Base-by-base conservation (phyloP, 495 filamentous ascomycete species). In the Penicillium lagena region DNA sequence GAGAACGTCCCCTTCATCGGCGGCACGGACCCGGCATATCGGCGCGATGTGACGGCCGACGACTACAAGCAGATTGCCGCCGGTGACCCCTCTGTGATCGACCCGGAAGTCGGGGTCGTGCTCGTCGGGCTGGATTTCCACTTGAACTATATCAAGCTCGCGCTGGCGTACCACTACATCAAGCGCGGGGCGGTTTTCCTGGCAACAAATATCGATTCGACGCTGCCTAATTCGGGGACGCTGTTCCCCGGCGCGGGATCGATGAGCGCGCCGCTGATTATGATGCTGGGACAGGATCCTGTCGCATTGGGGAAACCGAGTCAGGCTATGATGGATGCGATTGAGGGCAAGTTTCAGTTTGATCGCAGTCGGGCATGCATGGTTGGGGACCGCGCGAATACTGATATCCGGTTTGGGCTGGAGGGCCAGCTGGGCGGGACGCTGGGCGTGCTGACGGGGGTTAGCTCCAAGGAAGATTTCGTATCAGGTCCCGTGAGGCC, bases 291-390 rank as follows among this genome's bases (percentile, higher is more conserved):
- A 55, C 56, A 78, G 66, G 70, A 84, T 54, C 89, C 91, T 1
- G 58, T 87, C 30, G 80, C 87, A 7, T 64, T 96, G 36, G 93
- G 93, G 9, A 99, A 99, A 66, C 94, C 93, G 5, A 95, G 87
- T 51, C 87, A 95, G 71, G 90, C 90, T 9, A 97, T 98, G 93
- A 95, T 98, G 93, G 90, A 96, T 67, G 87, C 94, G 7, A 85
- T 98, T 56, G 91, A 97, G 72, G 91, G 91, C 29, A 95, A 91
- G 66, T 95, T 96, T 59, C 71, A 78, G 43, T 85, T 98, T 41
- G 87, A 97, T 59, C 79, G 89, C 33, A 81, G 71, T 37, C 80
- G 80, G 40, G 82, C 94, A 2, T 97, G 94, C 62, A 99, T 99
- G 94, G 81, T 99, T 28, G 93, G 93, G 5, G 93, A 99, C 66